A percentile compares a stretch with the other conserved stretches of the same genome.
Evolutionary conservation across 108 stramenopile species (phyloP).

Genomic region (Fragilaria crotonensis): DNA sequence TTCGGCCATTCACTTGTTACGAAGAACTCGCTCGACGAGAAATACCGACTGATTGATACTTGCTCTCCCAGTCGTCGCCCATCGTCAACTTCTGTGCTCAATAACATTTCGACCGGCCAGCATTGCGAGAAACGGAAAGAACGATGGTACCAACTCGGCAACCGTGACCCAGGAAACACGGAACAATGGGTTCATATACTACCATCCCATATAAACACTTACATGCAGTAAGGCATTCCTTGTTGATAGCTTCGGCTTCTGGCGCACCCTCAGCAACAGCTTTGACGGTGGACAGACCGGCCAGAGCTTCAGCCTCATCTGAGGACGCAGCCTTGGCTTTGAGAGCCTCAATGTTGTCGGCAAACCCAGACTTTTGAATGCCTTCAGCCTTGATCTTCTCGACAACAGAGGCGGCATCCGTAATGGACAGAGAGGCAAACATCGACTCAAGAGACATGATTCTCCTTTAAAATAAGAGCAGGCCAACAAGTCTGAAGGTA

Average conservation of each 20-base stretch:
- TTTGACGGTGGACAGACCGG: constrained; percentile 63
- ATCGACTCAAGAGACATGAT: constrained; percentile 82
- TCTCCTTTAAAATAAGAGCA: too few species aligned
- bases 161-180: too few species aligned
- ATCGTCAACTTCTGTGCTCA: too few species aligned
- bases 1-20: too few species aligned
- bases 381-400: constrained; percentile 75
- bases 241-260: constrained; percentile 68
- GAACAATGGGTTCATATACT: neutral
- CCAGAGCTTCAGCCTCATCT: constrained; percentile 72
- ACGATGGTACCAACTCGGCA: too few species aligned
- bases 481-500: too few species aligned
- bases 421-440: constrained; percentile 67
- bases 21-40: too few species aligned
- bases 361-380: constrained; percentile 73
- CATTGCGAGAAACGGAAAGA: too few species aligned
- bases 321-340: constrained; percentile 68
- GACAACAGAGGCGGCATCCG: constrained; percentile 70
- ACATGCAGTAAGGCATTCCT: constrained; percentile 64
- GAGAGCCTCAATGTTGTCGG: constrained; percentile 52
- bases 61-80: too few species aligned
- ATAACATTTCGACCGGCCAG: too few species aligned
- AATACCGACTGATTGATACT: too few species aligned
- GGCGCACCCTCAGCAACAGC: constrained; percentile 65
- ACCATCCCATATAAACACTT: constrained; percentile 10